A percentile compares a stretch with the other conserved stretches of the same genome.
Evolutionary conservation across 768 basidiomycete genomes (phyloP).

Genomic region (Hortiboletus flavorubellus): DNA sequence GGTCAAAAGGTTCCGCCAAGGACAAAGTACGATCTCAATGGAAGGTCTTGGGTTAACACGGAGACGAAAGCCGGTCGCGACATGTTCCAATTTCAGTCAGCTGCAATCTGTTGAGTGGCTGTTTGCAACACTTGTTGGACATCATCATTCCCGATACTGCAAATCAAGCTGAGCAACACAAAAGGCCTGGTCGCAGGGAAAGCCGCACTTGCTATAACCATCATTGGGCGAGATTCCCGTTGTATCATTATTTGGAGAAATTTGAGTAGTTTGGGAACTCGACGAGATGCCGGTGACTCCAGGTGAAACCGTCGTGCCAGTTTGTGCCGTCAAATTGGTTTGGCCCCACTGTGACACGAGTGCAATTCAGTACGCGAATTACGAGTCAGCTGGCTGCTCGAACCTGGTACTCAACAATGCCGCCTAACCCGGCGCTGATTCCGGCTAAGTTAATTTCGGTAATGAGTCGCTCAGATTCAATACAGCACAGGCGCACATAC

Average conservation of each 20-base stretch:
- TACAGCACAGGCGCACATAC: slow-evolving; percentile 29
- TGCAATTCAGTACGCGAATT: slow-evolving; percentile 9
- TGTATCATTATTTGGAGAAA: slow-evolving; percentile 28
- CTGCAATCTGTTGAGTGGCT: slow-evolving; percentile 35
- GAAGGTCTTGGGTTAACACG: not conserved
- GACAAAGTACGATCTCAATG: too few relatives aligned
- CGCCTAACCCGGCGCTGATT: slow-evolving; percentile 34
- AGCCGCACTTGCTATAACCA: slow-evolving; percentile 47
- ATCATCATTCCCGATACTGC: slow-evolving; percentile 28
- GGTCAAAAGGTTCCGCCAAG: too few relatives aligned
- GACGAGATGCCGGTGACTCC: slow-evolving; percentile 29
- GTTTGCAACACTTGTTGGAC: slow-evolving; percentile 31
- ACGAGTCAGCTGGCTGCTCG: not conserved
- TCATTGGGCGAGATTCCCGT: slow-evolving; percentile 62
- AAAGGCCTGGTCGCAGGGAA: not conserved
- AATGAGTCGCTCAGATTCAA: slow-evolving; percentile 1
- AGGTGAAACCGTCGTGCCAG: slow-evolving; percentile 44
- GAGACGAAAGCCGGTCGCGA: not conserved
- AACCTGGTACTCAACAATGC: slow-evolving; percentile 31
- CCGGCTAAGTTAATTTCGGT: slow-evolving; percentile 33
- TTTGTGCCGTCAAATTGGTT: slow-evolving; percentile 42
- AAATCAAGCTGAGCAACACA: slow-evolving; percentile 6
- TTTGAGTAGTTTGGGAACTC: slow-evolving; percentile 30
- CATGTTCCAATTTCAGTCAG: slow-evolving; percentile 16
- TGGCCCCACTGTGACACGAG: slow-evolving; percentile 50